Conservation (phyloP, 164 flowering plant species). For the Brasenia schreberi region DNA sequence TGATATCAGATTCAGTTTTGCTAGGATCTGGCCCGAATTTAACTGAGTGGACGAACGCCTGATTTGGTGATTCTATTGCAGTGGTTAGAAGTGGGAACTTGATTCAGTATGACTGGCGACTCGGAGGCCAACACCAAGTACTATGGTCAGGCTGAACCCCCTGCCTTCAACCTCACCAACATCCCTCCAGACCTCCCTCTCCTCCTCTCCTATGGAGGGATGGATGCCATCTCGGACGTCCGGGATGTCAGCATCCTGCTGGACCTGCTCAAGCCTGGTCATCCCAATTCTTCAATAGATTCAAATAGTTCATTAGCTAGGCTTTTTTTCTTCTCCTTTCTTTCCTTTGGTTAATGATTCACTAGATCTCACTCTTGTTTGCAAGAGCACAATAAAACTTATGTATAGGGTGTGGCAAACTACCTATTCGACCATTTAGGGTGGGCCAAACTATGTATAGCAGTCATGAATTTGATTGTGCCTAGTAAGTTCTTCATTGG, state of each 20-base stretch:
- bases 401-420: too few species aligned
- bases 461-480: too few species aligned
- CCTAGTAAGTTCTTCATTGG: too few species aligned
- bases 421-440: too few species aligned
- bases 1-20: too few species aligned
- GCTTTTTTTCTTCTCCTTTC: too few species aligned
- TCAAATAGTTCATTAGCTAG: too few species aligned
- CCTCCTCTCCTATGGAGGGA: slow-evolving; percentile 67
- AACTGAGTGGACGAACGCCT: too few species aligned
- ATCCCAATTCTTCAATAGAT: slow-evolving; percentile 48
- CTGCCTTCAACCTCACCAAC: slow-evolving; percentile 45
- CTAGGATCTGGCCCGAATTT: too few species aligned
- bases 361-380: too few species aligned
- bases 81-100: slow-evolving; percentile 40
- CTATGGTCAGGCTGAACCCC: slow-evolving; percentile 41
- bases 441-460: rapidly evolving
- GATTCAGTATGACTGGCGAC: slow-evolving; percentile 35
- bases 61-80: slow-evolving; percentile 9
- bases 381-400: too few species aligned
- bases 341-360: too few species aligned
- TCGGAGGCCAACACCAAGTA: slow-evolving; percentile 21
- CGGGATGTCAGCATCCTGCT: slow-evolving; percentile 37
- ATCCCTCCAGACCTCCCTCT: slow-evolving; percentile 49
- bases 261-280: slow-evolving; percentile 40
- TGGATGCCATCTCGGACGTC: slow-evolving; percentile 42